phyloP scores from a whole-genome alignment of 345 rosid genomes.

The Triadica sebifera region DNA sequence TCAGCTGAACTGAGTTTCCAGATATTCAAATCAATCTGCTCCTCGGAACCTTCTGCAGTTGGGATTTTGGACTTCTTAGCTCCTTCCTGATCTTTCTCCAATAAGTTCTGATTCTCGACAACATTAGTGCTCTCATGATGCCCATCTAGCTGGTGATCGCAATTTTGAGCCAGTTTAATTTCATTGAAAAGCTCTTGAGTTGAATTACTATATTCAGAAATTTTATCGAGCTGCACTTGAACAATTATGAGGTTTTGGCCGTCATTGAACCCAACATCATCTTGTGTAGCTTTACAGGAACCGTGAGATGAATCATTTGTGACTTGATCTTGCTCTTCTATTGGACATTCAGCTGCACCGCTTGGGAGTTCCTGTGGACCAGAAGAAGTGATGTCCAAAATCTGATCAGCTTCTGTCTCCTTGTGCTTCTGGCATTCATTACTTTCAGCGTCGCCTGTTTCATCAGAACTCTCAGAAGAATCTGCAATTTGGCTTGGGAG shows the following conservation, averaged over 20 bases:
- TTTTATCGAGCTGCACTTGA: conserved; percentile 3
- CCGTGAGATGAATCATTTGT: not conserved
- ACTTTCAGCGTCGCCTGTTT: not conserved
- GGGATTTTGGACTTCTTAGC: conserved; percentile 18
- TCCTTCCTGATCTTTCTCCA: conserved; percentile 20
- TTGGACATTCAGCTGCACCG: conserved; percentile 15
- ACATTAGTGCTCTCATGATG: not conserved
- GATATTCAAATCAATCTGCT: conserved; percentile 19
- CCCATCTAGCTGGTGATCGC: no score
- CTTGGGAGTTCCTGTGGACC: conserved; percentile 9
- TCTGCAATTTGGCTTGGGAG: conserved; percentile 14
- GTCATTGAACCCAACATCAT: conserved; percentile 6
- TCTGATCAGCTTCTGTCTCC: conserved; percentile 20
- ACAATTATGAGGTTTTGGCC: conserved; percentile 1
- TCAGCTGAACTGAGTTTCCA: conserved; percentile 14
- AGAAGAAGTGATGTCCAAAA: not conserved
- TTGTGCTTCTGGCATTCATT: conserved; percentile 4
- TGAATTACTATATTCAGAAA: conserved; percentile 5
- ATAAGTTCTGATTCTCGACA: conserved; percentile 15
- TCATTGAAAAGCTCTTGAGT: conserved; percentile 15
- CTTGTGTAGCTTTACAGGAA: conserved; percentile 3
- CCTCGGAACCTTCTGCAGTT: conserved; percentile 20
- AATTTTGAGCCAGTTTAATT: not conserved
- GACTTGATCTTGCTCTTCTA: conserved; percentile 9
- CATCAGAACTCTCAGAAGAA: conserved; percentile 6